phyloP scores from a whole-genome alignment of 2,329 filamentous ascomycete genomes.

The Colletotrichum lentis region DNA sequence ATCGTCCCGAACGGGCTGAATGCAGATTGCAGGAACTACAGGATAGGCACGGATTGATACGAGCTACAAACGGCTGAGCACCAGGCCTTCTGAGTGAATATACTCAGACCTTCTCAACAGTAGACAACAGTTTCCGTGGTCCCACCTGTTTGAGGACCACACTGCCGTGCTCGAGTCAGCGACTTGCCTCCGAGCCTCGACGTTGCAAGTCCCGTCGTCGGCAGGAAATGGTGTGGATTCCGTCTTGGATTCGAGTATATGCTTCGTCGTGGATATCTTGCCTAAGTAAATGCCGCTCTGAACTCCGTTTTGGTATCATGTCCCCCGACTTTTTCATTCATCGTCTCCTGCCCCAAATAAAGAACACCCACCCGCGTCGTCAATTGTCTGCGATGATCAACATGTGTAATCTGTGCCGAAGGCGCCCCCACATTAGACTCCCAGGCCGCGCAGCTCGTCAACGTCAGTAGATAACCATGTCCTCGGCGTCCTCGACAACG shows the following conservation, averaged over 20 bases:
- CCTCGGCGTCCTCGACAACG: slow-evolving; percentile 83
- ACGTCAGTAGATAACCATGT: slow-evolving; percentile 85
- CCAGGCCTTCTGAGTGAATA: too few relatives aligned
- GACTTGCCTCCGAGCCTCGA: not conserved
- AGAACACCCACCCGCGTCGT: not conserved
- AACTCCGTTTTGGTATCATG: slow-evolving; percentile 35
- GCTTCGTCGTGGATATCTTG: slow-evolving; percentile 18
- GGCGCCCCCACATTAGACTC: slow-evolving; percentile 5
- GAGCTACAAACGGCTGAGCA: not conserved
- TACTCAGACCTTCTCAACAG: not conserved
- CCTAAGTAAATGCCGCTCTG: slow-evolving; percentile 19
- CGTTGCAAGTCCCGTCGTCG: not conserved
- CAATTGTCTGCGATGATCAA: not conserved
- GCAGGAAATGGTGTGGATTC: not conserved
- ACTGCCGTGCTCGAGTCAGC: slow-evolving; percentile 2
- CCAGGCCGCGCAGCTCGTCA: slow-evolving; percentile 8
- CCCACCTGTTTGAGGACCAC: not conserved
- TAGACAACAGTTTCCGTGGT: not conserved
- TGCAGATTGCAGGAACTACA: not conserved
- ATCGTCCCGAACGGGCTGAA: not conserved
- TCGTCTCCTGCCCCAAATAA: not conserved
- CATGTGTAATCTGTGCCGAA: not conserved
- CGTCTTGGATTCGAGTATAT: slow-evolving; percentile 12
- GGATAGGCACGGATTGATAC: not conserved
- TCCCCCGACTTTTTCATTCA: slow-evolving; percentile 11